Conservation (phyloP, 2,329 filamentous ascomycete species). For the Chaetomium olivaceum region DNA sequence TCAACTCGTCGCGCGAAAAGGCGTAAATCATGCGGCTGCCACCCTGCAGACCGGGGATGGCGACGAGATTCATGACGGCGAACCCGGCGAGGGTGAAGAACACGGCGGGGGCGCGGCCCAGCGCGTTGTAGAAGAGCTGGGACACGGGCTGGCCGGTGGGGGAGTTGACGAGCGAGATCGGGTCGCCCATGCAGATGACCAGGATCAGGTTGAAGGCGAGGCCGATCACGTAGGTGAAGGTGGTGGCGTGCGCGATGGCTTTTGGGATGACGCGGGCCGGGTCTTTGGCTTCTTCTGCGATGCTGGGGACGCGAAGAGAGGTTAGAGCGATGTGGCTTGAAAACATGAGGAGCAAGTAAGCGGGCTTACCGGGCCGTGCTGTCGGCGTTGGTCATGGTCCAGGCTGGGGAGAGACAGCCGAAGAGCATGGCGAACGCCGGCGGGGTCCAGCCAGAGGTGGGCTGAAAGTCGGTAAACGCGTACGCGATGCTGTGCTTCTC, state of each 20-base stretch:
- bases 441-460: constrained; percentile 55
- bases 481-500: constrained; percentile 54
- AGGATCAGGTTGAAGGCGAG: constrained; percentile 59
- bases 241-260: constrained; percentile 55
- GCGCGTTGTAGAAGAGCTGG: constrained; percentile 57
- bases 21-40: constrained; percentile 53
- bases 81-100: constrained; percentile 56
- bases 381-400: constrained; percentile 56
- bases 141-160: constrained; percentile 49
- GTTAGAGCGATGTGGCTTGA: not conserved
- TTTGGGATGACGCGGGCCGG: constrained; percentile 43
- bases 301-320: constrained; percentile 30
- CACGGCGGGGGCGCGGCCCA: constrained; percentile 54
- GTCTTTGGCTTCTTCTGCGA: constrained; percentile 47
- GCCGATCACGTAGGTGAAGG: constrained; percentile 54
- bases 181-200: constrained; percentile 55
- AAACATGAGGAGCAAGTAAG: not conserved
- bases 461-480: constrained; percentile 56
- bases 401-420: constrained; percentile 59
- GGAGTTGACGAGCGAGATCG: constrained; percentile 41
- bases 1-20: constrained; percentile 51
- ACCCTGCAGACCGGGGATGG: constrained; percentile 55
- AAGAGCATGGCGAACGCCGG: constrained; percentile 59
- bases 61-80: constrained; percentile 57
- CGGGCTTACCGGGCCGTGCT: constrained; percentile 34